These are phyloP conservation scores for Phytopythium sindhum DNA, from an alignment of 352 stramenopile genomes.

Conservation along the genomic window DNA sequence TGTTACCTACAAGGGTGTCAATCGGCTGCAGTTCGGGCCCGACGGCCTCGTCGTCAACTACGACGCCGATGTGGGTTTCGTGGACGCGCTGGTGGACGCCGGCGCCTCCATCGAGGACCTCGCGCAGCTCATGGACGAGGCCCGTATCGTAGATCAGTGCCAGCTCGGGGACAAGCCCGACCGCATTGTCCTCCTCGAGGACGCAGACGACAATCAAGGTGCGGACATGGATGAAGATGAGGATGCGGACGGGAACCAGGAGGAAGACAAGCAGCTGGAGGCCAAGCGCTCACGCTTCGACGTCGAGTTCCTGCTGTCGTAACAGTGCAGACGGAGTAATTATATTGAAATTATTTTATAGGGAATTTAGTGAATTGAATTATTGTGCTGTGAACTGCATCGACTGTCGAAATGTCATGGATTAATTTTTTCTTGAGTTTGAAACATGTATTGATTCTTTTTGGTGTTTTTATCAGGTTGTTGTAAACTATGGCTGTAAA, in stretches of 20 bases:
- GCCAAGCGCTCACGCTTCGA: slow-evolving; percentile 6
- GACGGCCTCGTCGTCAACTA: slow-evolving; percentile 46
- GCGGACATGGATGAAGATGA: background rate
- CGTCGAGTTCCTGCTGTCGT: slow-evolving; percentile 6
- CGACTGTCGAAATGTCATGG: too few species aligned
- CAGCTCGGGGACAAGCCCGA: slow-evolving; percentile 22
- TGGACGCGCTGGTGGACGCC: slow-evolving; percentile 38
- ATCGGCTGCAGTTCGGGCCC: slow-evolving; percentile 47
- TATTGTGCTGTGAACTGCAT: too few species aligned
- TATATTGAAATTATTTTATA: background rate
- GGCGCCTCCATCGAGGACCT: slow-evolving; percentile 42
- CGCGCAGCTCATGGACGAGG: slow-evolving; percentile 42
- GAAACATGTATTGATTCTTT: background rate
- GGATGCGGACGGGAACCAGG: background rate
- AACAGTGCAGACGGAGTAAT: background rate
- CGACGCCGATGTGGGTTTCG: slow-evolving; percentile 58
- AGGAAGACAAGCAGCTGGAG: background rate
- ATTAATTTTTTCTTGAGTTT: too few species aligned
- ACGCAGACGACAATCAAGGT: slow-evolving; percentile 4
- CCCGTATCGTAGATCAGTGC: slow-evolving; percentile 39
- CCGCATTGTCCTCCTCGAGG: slow-evolving; percentile 3
- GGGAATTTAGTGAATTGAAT: too few species aligned
- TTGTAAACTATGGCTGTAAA: background rate
- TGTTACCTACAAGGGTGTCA: slow-evolving; percentile 45
- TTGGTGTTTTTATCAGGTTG: background rate